Evolutionary conservation across 805 yeast genomes (phyloP), one percentile per base, ranked within the genome.

Genomic region (Saccharomycopsis selenospora): DNA sequence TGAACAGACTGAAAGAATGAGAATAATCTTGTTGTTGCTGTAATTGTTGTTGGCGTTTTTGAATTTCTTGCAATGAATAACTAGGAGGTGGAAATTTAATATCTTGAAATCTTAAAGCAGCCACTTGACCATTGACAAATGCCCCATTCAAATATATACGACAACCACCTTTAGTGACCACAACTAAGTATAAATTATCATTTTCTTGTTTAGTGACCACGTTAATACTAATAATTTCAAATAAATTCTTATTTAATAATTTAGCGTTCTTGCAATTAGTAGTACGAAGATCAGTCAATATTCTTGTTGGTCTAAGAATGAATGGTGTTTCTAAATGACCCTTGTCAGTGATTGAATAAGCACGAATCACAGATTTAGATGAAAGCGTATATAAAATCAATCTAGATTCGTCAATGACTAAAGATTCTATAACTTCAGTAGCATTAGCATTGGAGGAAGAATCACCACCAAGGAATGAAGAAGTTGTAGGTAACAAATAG

Each of bases 91-190:
- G 85, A 59, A 79, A 80, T 57, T 77, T 78, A 48, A 80, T 72
- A 36, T 79, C 73, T 48, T 70, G 73, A 26, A 69, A 52, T 56
- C 74, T 66, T 43, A 71, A 55, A 2, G 73, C 72, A 49, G 67
- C 67, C 2, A 70, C 65, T 33, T 59, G 56, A 3, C 61, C 55
- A 14, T 63, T 52, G 17, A 65, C 60, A 3, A 64, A 54, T 5
- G 70, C 67, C 43, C 76, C 76, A 48, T 69, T 71, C 48, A 71
- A 61, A 52, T 77, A 81, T 23, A 89, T 69, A 56, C 97, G 76
- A 56, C 86, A 85, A n/a, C 97, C 96, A 53, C 80, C 83, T 43
- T 79, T 71, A 0, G 96, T 86, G 13, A 85, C 72, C 0, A 95
- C 95, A 44, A 89, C 80, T 47, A 89, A 66, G 59, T 79, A 87